Evolutionary conservation across 257 asterid species (phyloP).

Genomic region (Gentiana dahurica): DNA sequence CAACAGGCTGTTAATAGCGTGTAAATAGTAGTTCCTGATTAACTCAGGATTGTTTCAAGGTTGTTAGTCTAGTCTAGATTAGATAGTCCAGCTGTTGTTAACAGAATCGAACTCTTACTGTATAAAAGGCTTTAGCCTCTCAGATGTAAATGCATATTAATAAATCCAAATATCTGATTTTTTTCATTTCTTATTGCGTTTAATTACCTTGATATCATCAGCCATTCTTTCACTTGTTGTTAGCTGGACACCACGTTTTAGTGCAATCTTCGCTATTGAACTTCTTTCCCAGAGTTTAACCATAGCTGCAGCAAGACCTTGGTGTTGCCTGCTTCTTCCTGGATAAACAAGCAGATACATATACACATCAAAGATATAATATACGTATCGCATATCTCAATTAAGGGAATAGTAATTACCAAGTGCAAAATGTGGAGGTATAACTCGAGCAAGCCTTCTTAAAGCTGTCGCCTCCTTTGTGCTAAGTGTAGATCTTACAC

Average conservation of each 20-base stretch:
- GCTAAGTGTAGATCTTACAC: conserved; percentile 63
- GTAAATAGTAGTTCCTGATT: no score
- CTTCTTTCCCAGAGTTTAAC: conserved; percentile 90
- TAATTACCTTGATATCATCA: conserved; percentile 86
- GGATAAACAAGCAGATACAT: conserved; percentile 11
- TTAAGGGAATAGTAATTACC: conserved; percentile 34
- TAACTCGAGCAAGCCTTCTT: conserved; percentile 75
- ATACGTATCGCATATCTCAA: not conserved
- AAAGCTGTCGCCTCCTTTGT: conserved; percentile 69
- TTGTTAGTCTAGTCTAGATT: no score
- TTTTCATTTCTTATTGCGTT: no score
- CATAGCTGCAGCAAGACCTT: conserved; percentile 92
- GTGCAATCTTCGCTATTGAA: conserved; percentile 77
- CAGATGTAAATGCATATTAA: no score
- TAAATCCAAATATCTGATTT: no score
- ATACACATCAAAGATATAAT: not conserved
- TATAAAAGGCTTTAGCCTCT: no score
- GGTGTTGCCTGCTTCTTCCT: conserved; percentile 99
- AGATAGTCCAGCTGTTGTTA: no score
- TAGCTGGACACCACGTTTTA: conserved; percentile 93
- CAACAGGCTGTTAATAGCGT: no score
- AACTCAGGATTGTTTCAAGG: no score
- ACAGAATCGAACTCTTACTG: no score
- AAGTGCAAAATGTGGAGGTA: conserved; percentile 95
- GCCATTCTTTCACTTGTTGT: conserved; percentile 99